Evolutionary conservation across 2,329 filamentous ascomycete species (phyloP).

Genomic region (Microdochium bolleyi): DNA sequence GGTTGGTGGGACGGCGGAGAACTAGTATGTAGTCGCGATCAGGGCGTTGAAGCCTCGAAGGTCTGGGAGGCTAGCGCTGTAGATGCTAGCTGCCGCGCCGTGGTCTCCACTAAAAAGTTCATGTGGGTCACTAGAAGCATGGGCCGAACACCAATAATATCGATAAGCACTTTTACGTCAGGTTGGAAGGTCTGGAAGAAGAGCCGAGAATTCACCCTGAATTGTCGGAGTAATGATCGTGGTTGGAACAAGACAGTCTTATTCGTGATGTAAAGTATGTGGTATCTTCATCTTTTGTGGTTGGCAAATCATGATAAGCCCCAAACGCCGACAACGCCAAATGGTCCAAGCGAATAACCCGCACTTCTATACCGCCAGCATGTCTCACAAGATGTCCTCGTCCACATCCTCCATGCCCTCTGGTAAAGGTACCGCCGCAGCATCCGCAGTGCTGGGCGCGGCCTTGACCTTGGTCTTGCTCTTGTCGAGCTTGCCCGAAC

Average conservation of each 20-base stretch:
- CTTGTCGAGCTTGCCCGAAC: conserved; percentile 3
- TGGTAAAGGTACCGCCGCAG: conserved; percentile 2
- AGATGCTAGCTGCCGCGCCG: too few relatives aligned
- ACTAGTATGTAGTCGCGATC: too few relatives aligned
- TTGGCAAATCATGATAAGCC: not conserved
- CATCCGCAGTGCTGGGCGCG: conserved; percentile 1
- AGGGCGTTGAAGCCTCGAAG: too few relatives aligned
- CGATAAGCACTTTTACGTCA: too few relatives aligned
- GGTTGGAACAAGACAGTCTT: not conserved
- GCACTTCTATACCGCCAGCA: not conserved
- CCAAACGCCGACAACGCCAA: not conserved
- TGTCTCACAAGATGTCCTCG: conserved; percentile 12
- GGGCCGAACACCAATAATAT: too few relatives aligned
- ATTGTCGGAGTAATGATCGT: too few relatives aligned
- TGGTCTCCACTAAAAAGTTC: too few relatives aligned
- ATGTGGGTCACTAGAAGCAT: too few relatives aligned
- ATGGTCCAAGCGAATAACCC: not conserved
- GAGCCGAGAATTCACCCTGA: too few relatives aligned
- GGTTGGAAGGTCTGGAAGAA: too few relatives aligned
- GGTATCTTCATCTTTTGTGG: not conserved
- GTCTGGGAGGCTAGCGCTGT: too few relatives aligned
- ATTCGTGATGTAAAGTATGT: not conserved
- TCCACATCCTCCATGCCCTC: conserved; percentile 5
- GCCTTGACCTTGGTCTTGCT: conserved; percentile 1
- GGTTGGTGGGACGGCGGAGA: too few relatives aligned